These are phyloP conservation scores for Salix viminalis DNA, from an alignment of 345 rosid species.

Conservation along the genomic window DNA sequence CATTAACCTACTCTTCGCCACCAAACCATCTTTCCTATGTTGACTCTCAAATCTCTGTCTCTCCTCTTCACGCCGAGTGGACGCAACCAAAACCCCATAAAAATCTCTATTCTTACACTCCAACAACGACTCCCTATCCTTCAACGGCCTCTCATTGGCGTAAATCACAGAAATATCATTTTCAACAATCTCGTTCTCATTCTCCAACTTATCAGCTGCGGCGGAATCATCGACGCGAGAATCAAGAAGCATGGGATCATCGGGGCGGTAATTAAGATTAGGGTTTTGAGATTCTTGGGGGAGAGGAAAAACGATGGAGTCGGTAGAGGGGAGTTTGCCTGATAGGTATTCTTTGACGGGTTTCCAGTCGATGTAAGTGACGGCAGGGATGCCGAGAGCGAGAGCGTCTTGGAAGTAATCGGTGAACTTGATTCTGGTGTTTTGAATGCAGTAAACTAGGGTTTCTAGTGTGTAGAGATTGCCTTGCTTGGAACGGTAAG, in stretches of 20 bases:
- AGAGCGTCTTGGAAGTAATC: constrained; percentile 69
- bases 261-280: constrained; percentile 36
- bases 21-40: constrained; percentile 92
- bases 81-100: constrained; percentile 61
- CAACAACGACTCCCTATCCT: constrained; percentile 64
- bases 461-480: constrained; percentile 77
- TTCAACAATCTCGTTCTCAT: constrained; percentile 6
- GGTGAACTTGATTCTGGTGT: constrained; percentile 64
- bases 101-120: constrained; percentile 77
- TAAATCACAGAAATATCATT: constrained; percentile 43
- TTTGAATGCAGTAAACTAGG: constrained; percentile 55
- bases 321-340: constrained; percentile 57
- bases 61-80: constrained; percentile 84
- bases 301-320: constrained; percentile 63
- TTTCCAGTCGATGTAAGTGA: constrained; percentile 76
- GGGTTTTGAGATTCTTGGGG: constrained; percentile 30
- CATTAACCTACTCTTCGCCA: constrained; percentile 81
- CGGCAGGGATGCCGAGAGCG: constrained; percentile 54
- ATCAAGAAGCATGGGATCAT: constrained; percentile 25
- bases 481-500: constrained; percentile 83
- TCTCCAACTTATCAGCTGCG: constrained; percentile 13
- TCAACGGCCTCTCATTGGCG: constrained; percentile 66
- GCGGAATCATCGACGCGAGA: constrained; percentile 24
- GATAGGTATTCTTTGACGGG: constrained; percentile 82
- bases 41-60: constrained; percentile 84